Conservation (phyloP, 441 rosid genomes). For the Populus trichocarpa region DNA sequence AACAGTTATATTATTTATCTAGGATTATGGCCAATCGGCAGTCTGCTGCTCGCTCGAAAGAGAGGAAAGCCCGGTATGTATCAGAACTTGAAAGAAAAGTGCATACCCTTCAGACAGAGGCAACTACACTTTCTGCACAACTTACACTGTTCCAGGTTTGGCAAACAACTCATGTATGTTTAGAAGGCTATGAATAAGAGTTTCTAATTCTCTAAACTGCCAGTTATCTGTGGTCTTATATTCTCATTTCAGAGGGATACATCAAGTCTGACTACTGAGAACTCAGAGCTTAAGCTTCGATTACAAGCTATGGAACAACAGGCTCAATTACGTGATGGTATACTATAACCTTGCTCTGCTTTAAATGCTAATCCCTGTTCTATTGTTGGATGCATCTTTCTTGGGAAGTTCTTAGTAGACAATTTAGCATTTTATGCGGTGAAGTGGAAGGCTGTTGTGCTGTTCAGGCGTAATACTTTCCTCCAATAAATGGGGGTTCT, state of each 20-base stretch:
- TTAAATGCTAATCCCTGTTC: not conserved
- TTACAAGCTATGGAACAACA: constrained; percentile 94
- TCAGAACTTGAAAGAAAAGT: constrained; percentile 82
- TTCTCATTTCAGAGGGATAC: constrained; percentile 74
- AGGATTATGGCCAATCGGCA: constrained; percentile 89
- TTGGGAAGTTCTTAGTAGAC: not conserved
- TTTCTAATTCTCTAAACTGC: not conserved
- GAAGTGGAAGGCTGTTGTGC: not conserved
- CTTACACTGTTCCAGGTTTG: constrained; percentile 78
- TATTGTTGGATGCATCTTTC: not conserved
- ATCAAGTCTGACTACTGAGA: constrained; percentile 67
- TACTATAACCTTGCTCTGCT: constrained; percentile 2
- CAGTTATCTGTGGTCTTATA: constrained; percentile 11
- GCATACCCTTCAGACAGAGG: constrained; percentile 86
- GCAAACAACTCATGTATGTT: not conserved
- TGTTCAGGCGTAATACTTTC: not conserved
- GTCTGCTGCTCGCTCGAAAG: constrained; percentile 89
- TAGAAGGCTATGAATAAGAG: not conserved
- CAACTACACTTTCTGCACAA: constrained; percentile 86
- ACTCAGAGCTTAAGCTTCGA: constrained; percentile 89
- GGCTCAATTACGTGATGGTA: constrained; percentile 89
- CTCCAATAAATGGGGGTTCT: not conserved
- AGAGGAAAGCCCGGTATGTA: constrained; percentile 84
- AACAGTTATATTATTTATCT: constrained; percentile 4
- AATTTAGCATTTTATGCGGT: not conserved